phyloP scores from a whole-genome alignment of 2,329 filamentous ascomycete species.

The Drechslerella dactyloides region DNA sequence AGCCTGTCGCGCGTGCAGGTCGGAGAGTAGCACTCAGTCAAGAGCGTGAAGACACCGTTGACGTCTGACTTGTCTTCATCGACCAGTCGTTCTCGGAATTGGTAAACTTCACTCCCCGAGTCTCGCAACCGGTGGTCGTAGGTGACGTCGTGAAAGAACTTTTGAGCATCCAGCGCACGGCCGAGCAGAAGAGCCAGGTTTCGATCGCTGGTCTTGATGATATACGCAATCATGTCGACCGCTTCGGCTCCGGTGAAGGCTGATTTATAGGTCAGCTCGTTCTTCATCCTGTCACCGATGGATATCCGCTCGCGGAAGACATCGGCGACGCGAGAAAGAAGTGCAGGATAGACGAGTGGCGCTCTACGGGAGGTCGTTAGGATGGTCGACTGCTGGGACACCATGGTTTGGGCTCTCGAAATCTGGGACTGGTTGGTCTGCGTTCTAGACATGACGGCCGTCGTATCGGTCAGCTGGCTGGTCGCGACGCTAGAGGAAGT shows the following conservation, averaged over 20 bases:
- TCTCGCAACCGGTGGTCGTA: slow-evolving; percentile 96
- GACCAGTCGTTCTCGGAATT: slow-evolving; percentile 84
- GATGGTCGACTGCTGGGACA: slow-evolving; percentile 54
- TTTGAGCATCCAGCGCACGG: slow-evolving; percentile 91
- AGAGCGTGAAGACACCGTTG: slow-evolving; percentile 92
- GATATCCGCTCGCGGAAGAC: slow-evolving; percentile 89
- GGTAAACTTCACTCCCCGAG: slow-evolving; percentile 92
- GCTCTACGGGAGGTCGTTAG: slow-evolving; percentile 62
- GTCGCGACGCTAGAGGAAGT: slow-evolving; percentile 56
- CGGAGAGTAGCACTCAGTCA: slow-evolving; percentile 97
- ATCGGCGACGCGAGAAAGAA: slow-evolving; percentile 90
- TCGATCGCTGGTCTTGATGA: slow-evolving; percentile 94
- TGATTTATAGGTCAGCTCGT: slow-evolving; percentile 95
- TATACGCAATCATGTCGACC: slow-evolving; percentile 92
- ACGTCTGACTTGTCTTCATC: slow-evolving; percentile 83
- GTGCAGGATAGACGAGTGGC: slow-evolving; percentile 89
- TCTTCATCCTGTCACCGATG: slow-evolving; percentile 88
- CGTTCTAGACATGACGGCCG: slow-evolving; percentile 23
- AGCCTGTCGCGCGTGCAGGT: slow-evolving; percentile 94
- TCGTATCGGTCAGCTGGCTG: slow-evolving; percentile 44
- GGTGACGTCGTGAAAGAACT: slow-evolving; percentile 98
- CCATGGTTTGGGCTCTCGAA: slow-evolving; percentile 53
- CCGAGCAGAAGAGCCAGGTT: slow-evolving; percentile 91
- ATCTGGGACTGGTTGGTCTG: slow-evolving; percentile 18
- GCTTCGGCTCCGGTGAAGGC: slow-evolving; percentile 95